phyloP scores from a whole-genome alignment of 192 early-diverging fungal genomes.

The Rhizophagus sp. region DNA sequence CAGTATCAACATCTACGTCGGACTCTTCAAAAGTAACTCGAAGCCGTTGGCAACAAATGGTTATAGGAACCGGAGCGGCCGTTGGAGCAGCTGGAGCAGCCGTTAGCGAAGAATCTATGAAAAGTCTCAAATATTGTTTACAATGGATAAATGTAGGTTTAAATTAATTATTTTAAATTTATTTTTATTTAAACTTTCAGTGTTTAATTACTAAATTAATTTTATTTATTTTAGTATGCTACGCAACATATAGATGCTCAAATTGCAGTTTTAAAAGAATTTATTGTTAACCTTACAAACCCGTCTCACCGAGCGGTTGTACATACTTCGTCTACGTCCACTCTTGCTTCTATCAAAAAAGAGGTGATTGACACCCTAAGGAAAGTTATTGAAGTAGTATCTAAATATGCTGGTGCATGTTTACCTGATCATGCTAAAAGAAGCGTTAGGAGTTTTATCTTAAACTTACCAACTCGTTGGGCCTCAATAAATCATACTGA shows the following conservation, averaged over 20 bases:
- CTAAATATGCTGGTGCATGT: slow-evolving; percentile 80
- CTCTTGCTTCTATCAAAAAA: slow-evolving; percentile 61
- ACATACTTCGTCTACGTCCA: slow-evolving; percentile 40
- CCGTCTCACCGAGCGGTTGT: slow-evolving; percentile 33
- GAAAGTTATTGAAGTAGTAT: slow-evolving; percentile 85
- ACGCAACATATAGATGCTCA: slow-evolving; percentile 71
- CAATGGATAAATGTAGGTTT: slow-evolving; percentile 71
- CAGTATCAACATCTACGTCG: slow-evolving; percentile 3
- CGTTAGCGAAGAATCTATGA: slow-evolving; percentile 86
- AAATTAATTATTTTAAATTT: not conserved
- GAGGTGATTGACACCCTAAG: slow-evolving; percentile 84
- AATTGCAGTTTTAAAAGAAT: slow-evolving; percentile 59
- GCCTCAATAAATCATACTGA: slow-evolving; percentile 51
- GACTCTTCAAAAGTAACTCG: not conserved
- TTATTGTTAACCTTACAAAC: slow-evolving; percentile 52
- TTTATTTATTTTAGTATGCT: slow-evolving; percentile 59
- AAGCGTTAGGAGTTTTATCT: slow-evolving; percentile 81
- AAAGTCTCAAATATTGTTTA: slow-evolving; percentile 85
- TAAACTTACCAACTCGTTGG: slow-evolving; percentile 77
- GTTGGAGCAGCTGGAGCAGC: slow-evolving; percentile 73
- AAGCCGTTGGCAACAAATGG: slow-evolving; percentile 61
- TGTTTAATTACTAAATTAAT: too few species aligned
- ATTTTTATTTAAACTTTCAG: not conserved
- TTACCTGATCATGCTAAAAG: slow-evolving; percentile 80
- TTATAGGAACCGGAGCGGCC: slow-evolving; percentile 59